phyloP scores from a whole-genome alignment of 495 filamentous ascomycete genomes.

The Xylaria sp. region DNA sequence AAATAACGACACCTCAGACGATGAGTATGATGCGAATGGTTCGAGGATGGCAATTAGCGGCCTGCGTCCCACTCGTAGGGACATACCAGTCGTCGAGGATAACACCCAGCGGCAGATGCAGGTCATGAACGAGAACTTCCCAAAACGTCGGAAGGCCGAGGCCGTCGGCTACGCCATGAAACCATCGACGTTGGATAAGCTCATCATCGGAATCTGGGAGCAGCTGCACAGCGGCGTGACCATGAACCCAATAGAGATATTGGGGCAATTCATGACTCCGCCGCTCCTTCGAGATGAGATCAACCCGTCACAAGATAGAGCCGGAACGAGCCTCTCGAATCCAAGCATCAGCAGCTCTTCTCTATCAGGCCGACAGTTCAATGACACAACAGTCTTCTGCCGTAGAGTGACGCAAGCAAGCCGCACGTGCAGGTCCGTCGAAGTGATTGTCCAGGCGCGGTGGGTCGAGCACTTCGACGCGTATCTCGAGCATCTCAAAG shows the following conservation, averaged over 20 bases:
- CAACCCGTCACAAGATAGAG: background rate
- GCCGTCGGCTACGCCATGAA: constrained; percentile 25
- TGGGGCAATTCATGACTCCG: constrained; percentile 16
- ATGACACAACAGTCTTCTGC: constrained; percentile 24
- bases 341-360: background rate
- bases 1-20: background rate
- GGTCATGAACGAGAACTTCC: constrained; percentile 19
- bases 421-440: constrained; percentile 25
- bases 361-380: constrained; percentile 11
- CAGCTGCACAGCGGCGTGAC: constrained; percentile 19
- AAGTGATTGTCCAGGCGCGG: constrained; percentile 25
- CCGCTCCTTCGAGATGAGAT: constrained; percentile 8
- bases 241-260: constrained; percentile 10
- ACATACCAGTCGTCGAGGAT: constrained; percentile 17
- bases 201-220: constrained; percentile 26
- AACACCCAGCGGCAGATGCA: constrained; percentile 28
- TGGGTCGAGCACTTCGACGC: constrained; percentile 29
- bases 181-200: constrained; percentile 24
- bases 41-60: constrained; percentile 24
- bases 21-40: background rate
- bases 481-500: constrained; percentile 23
- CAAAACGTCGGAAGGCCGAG: constrained; percentile 25
- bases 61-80: constrained; percentile 15
- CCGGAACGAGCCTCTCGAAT: background rate
- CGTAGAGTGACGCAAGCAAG: constrained; percentile 25